A percentile compares a stretch with the other conserved stretches of the same genome.
These are phyloP conservation scores for Colletotrichum chrysophilum DNA, from an alignment of 2,329 filamentous ascomycete genomes.

Conservation along the genomic window DNA sequence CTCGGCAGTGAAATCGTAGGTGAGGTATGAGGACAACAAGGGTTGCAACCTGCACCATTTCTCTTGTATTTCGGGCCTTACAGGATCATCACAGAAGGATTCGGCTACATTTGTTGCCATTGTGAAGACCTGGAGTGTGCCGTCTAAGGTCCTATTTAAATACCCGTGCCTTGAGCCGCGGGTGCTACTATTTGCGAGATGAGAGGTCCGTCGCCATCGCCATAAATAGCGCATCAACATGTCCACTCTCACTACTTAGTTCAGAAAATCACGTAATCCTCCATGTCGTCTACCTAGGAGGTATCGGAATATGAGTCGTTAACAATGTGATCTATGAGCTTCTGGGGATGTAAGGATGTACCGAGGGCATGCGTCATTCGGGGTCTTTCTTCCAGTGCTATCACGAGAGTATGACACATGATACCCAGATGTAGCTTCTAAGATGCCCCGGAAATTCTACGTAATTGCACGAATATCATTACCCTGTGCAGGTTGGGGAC, in stretches of 20 bases:
- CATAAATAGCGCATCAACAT: not conserved
- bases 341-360: not conserved
- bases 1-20: not conserved
- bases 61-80: not conserved
- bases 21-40: not conserved
- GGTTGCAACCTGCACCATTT: not conserved
- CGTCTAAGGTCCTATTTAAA: not conserved
- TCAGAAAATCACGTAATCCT: not conserved
- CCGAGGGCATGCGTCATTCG: not conserved
- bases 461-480: not conserved
- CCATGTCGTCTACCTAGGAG: too few relatives aligned
- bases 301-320: not conserved
- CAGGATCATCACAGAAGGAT: not conserved
- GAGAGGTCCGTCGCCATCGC: not conserved
- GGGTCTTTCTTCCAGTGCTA: not conserved
- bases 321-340: not conserved
- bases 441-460: not conserved
- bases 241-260: not conserved
- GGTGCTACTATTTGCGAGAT: not conserved
- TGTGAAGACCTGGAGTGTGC: not conserved
- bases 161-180: not conserved
- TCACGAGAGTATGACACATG: not conserved
- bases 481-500: too few relatives aligned
- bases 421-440: not conserved
- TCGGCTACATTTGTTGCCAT: too few relatives aligned